Percentiles rank a stretch among this genome's conserved stretches.
Evolutionary conservation across 192 early-diverging fungal genomes (phyloP).

Genomic region (Coemansia pectinata): DNA sequence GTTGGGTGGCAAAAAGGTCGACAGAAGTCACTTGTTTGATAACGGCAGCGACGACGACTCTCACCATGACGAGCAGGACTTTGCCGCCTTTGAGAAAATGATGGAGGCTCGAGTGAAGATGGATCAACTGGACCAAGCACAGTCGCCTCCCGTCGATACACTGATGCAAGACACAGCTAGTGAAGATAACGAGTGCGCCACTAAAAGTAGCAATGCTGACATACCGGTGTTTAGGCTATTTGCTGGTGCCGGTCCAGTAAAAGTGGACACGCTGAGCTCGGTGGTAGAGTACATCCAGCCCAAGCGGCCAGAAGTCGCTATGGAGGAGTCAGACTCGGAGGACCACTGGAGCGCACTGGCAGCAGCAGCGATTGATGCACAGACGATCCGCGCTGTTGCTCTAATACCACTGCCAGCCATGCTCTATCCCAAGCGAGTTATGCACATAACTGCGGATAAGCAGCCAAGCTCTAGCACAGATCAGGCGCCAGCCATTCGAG

Average conservation of each 20-base stretch:
- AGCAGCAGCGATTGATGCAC: constrained; percentile 37
- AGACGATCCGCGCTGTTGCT: constrained; percentile 16
- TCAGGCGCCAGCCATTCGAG: neutral
- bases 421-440: constrained; percentile 32
- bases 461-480: neutral
- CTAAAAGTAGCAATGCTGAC: neutral
- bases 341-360: constrained; percentile 43
- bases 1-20: constrained; percentile 33
- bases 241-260: constrained; percentile 40
- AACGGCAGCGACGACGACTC: constrained; percentile 3
- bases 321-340: constrained; percentile 48
- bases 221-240: constrained; percentile 44
- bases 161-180: neutral
- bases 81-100: constrained; percentile 41
- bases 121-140: neutral
- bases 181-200: neutral
- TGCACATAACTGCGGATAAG: constrained; percentile 22
- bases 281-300: constrained; percentile 27
- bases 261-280: constrained; percentile 24
- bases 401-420: constrained; percentile 32
- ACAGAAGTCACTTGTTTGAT: constrained; percentile 39
- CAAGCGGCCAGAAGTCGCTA: constrained; percentile 22
- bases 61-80: constrained; percentile 31
- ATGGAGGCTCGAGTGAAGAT: constrained; percentile 38
- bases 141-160: neutral